phyloP scores from a whole-genome alignment of 2,329 filamentous ascomycete species.

The Diaporthe vaccinii region DNA sequence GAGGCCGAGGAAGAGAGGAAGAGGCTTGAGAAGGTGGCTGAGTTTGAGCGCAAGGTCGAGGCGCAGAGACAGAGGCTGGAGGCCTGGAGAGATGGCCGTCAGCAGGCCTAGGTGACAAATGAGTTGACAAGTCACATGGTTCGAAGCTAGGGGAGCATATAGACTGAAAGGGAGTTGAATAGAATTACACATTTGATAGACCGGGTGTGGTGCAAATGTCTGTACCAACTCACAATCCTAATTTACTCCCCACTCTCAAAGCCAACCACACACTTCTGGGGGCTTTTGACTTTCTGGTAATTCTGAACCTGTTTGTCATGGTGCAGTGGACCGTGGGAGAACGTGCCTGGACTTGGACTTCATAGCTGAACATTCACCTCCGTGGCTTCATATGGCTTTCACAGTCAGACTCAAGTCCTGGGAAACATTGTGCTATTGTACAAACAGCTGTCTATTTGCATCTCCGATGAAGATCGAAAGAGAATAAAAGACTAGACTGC shows the following conservation, averaged over 20 bases:
- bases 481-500: slow-evolving; percentile 37
- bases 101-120: slow-evolving; percentile 32
- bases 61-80: slow-evolving; percentile 63
- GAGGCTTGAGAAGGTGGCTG: slow-evolving; percentile 67
- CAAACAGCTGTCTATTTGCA: slow-evolving; percentile 37
- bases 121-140: background rate
- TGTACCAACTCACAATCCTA: background rate
- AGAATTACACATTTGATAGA: slow-evolving; percentile 25
- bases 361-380: background rate
- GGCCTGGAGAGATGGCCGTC: slow-evolving; percentile 58
- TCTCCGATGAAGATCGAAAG: slow-evolving; percentile 19
- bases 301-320: too few species aligned
- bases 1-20: slow-evolving; percentile 63
- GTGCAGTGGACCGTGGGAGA: too few species aligned
- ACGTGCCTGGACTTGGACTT: background rate
- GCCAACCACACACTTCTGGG: background rate
- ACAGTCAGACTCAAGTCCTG: background rate
- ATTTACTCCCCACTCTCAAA: background rate
- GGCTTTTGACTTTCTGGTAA: too few species aligned
- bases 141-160: background rate
- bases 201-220: background rate
- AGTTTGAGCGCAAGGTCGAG: slow-evolving; percentile 70
- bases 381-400: background rate
- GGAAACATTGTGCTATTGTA: slow-evolving; percentile 26
- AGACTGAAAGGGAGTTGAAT: background rate